phyloP scores from a whole-genome alignment of 805 yeast species.

The Saccharomycopsis malanga region DNA sequence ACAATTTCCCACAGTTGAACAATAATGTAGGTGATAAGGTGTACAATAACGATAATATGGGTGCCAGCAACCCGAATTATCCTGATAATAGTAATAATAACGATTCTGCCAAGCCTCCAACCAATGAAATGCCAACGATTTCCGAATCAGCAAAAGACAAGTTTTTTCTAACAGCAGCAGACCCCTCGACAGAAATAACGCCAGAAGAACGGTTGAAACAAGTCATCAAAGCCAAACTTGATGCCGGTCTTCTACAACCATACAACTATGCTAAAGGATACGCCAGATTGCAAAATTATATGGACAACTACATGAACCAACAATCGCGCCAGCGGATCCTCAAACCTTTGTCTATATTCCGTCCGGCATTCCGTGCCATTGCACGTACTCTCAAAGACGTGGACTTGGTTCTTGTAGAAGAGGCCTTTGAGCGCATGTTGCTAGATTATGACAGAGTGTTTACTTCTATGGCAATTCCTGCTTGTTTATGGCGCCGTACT shows the following conservation, averaged over 20 bases:
- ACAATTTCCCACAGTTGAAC: constrained; percentile 17
- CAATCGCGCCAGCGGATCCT: constrained; percentile 78
- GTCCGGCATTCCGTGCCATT: constrained; percentile 91
- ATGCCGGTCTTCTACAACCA: constrained; percentile 88
- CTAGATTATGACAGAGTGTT: constrained; percentile 91
- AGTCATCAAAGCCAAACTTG: constrained; percentile 88
- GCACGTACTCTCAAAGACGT: constrained; percentile 86
- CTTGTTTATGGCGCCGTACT: constrained; percentile 94
- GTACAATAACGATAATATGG: background rate
- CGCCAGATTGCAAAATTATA: constrained; percentile 78
- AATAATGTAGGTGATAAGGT: constrained; percentile 9
- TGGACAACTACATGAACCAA: constrained; percentile 87
- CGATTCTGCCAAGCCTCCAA: constrained; percentile 1
- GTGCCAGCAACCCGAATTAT: constrained; percentile 20
- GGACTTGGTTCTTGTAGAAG: constrained; percentile 87
- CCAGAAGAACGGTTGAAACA: constrained; percentile 91
- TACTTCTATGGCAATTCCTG: constrained; percentile 96
- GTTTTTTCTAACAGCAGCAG: constrained; percentile 93
- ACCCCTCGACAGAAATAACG: constrained; percentile 88
- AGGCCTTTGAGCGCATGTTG: constrained; percentile 87
- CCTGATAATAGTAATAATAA: constrained; percentile 9
- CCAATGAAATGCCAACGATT: constrained; percentile 16
- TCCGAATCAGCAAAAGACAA: constrained; percentile 81
- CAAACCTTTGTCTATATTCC: constrained; percentile 74
- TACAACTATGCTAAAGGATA: constrained; percentile 93